Evolutionary conservation across 2,329 filamentous ascomycete species (phyloP).

Genomic region (Ophioceras dolichostomum): DNA sequence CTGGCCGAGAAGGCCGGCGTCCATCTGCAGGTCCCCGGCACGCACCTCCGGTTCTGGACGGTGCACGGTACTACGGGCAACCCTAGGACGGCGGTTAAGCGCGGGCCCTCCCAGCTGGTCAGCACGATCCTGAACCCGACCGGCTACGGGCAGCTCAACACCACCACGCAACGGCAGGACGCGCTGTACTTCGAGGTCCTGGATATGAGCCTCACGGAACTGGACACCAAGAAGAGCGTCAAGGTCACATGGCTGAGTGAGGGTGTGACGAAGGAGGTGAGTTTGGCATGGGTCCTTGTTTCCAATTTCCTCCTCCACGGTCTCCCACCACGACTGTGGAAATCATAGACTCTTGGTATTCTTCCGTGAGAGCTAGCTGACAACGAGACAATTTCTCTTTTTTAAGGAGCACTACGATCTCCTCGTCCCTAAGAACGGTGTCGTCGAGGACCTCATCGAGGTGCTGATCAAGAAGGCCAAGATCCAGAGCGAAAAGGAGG

Average conservation of each 20-base stretch:
- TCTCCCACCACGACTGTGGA: no score
- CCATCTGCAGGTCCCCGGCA: constrained; percentile 63
- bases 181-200: constrained; percentile 84
- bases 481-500: constrained; percentile 59
- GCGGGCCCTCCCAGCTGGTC: constrained; percentile 57
- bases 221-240: constrained; percentile 83
- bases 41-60: constrained; percentile 84
- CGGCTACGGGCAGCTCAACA: constrained; percentile 58
- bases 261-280: constrained; percentile 79
- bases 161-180: constrained; percentile 58
- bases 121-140: constrained; percentile 66
- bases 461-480: constrained; percentile 70
- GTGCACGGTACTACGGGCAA: constrained; percentile 67
- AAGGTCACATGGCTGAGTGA: constrained; percentile 80
- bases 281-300: no score
- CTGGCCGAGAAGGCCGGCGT: constrained; percentile 75
- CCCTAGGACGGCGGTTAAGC: constrained; percentile 67
- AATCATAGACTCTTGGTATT: no score
- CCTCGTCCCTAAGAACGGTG: constrained; percentile 78
- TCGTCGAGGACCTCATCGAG: constrained; percentile 64
- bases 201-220: constrained; percentile 85
- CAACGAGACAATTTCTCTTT: no score
- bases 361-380: no score
- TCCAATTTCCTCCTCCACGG: no score
- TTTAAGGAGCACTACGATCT: constrained; percentile 63